phyloP scores from a whole-genome alignment of 208 protist species.

The Leishmania amazonensis region DNA sequence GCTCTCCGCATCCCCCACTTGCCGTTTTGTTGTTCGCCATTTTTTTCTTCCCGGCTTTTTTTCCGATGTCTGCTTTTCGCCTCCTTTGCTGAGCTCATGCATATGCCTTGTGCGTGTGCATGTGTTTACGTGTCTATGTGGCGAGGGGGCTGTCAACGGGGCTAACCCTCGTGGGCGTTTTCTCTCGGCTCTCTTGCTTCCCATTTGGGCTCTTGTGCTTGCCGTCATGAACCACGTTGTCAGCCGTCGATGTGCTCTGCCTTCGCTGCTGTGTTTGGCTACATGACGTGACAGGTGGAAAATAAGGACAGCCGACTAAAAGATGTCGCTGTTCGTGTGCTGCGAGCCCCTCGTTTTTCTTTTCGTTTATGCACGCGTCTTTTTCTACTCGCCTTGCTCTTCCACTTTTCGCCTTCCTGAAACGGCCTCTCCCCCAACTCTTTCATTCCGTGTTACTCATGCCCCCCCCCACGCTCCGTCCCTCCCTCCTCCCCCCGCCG shows the following conservation, averaged over 20 bases:
- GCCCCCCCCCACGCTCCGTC: too few relatives aligned
- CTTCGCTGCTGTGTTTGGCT: background rate
- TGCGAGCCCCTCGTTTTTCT: background rate
- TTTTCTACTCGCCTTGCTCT: background rate
- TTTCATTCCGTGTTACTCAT: too few relatives aligned
- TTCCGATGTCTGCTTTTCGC: background rate
- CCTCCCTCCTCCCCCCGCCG: background rate
- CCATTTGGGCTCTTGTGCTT: background rate
- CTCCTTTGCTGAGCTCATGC: background rate
- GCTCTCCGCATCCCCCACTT: background rate
- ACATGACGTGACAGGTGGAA: background rate
- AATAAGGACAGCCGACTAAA: background rate
- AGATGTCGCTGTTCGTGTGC: background rate
- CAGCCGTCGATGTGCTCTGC: background rate
- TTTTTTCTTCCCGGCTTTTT: background rate
- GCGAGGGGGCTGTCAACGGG: background rate
- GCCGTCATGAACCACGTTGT: background rate
- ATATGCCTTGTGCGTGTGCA: background rate
- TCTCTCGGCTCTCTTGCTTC: background rate
- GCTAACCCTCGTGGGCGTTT: background rate
- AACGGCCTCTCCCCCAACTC: background rate
- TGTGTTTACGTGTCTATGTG: background rate
- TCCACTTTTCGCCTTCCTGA: background rate
- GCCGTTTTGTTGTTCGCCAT: background rate
- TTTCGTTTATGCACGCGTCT: background rate